These are phyloP conservation scores for Pyrus betulifolia DNA, from an alignment of 306 rosid species.

Conservation along the genomic window DNA sequence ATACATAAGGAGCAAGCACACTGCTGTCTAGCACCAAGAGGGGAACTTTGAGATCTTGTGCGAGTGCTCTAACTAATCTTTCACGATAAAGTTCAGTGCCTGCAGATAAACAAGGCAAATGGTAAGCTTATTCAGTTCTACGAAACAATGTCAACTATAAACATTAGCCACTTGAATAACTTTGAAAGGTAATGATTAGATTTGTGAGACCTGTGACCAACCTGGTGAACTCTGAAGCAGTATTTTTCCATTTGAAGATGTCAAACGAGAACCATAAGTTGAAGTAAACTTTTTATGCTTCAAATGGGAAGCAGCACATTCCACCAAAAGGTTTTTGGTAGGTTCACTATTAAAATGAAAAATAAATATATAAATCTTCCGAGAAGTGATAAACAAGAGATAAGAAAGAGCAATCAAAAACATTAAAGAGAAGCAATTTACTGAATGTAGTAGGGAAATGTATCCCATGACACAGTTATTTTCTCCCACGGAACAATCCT, in stretches of 20 bases:
- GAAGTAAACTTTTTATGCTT: slow-evolving; percentile 48
- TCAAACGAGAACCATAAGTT: slow-evolving; percentile 64
- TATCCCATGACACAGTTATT: slow-evolving; percentile 79
- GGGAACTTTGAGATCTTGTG: slow-evolving; percentile 78
- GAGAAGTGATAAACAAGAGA: neutral
- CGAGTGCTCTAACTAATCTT: slow-evolving; percentile 86
- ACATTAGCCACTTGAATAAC: neutral
- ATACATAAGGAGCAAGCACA: slow-evolving; percentile 85
- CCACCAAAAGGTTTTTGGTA: slow-evolving; percentile 69
- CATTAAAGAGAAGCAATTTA: slow-evolving; percentile 32
- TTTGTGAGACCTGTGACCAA: slow-evolving; percentile 30
- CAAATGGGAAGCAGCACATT: slow-evolving; percentile 85
- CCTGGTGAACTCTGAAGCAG: slow-evolving; percentile 93
- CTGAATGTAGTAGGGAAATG: slow-evolving; percentile 83
- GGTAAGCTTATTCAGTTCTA: neutral
- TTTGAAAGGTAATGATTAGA: neutral
- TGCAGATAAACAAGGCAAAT: slow-evolving; percentile 19
- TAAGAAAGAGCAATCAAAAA: slow-evolving; percentile 2
- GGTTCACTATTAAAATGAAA: slow-evolving; percentile 43
- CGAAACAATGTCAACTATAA: neutral
- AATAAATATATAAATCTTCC: neutral
- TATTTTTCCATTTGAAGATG: slow-evolving; percentile 86
- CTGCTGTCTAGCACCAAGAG: slow-evolving; percentile 83
- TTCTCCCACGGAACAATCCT: slow-evolving; percentile 96
- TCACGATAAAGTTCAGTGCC: slow-evolving; percentile 96